These are phyloP conservation scores for Apiotrichum montevideense DNA, from an alignment of 1,284 basidiomycete genomes.

Conservation along the genomic window DNA sequence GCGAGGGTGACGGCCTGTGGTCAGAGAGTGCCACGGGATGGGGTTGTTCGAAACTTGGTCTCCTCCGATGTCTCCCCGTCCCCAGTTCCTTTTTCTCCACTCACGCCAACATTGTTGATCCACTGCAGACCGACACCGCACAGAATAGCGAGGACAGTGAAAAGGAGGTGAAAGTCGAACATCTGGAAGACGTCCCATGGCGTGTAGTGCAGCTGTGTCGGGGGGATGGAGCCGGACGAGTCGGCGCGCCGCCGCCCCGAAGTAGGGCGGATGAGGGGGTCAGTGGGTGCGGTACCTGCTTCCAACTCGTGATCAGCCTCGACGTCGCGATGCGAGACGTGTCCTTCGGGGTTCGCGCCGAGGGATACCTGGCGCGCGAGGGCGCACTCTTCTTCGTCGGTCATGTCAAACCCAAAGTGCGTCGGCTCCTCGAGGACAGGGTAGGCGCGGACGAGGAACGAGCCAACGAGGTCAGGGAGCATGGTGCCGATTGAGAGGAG, in stretches of 20 bases:
- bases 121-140: slow-evolving; percentile 86
- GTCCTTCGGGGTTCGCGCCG: neutral
- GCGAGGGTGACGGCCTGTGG: slow-evolving; percentile 70
- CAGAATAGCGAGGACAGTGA: slow-evolving; percentile 62
- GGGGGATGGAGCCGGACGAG: slow-evolving; percentile 23
- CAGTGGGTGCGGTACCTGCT: neutral
- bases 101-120: slow-evolving; percentile 81
- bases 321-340: slow-evolving; percentile 37
- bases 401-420: slow-evolving; percentile 1
- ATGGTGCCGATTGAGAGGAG: slow-evolving; percentile 66
- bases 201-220: slow-evolving; percentile 20
- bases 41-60: too few species aligned
- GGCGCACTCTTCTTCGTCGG: slow-evolving; percentile 6
- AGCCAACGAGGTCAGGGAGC: slow-evolving; percentile 61
- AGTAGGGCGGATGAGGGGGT: neutral
- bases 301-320: slow-evolving; percentile 25
- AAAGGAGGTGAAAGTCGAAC: slow-evolving; percentile 71
- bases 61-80: too few species aligned
- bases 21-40: neutral
- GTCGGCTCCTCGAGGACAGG: slow-evolving; percentile 40
- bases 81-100: neutral
- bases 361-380: slow-evolving; percentile 11
- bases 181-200: slow-evolving; percentile 34
- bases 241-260: slow-evolving; percentile 6
- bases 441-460: slow-evolving; percentile 58